phyloP scores from a whole-genome alignment of 2,329 filamentous ascomycete species.

The Monosporascus cannonballus region DNA sequence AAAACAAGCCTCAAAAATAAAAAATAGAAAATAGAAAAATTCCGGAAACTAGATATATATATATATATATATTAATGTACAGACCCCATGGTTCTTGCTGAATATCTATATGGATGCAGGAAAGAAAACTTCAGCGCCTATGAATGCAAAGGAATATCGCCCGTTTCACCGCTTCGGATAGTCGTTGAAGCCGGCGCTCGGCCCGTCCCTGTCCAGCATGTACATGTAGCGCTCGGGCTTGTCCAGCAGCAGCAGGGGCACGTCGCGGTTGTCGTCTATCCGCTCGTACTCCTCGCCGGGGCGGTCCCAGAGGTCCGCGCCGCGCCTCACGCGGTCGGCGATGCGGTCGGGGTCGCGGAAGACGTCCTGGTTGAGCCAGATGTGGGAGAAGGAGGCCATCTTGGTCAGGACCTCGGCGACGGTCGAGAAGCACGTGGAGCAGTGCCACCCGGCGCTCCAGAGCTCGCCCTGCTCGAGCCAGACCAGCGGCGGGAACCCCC shows the following conservation, averaged over 20 bases:
- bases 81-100: too few relatives aligned
- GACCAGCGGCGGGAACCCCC: slow-evolving; percentile 31
- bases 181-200: slow-evolving; percentile 41
- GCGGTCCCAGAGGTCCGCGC: slow-evolving; percentile 50
- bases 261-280: slow-evolving; percentile 44
- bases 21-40: too few relatives aligned
- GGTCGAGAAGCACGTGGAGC: slow-evolving; percentile 54
- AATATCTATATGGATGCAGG: too few relatives aligned
- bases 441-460: slow-evolving; percentile 53
- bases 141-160: too few relatives aligned
- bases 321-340: slow-evolving; percentile 42
- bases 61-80: too few relatives aligned
- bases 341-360: slow-evolving; percentile 44
- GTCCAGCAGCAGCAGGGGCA: slow-evolving; percentile 42
- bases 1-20: too few relatives aligned
- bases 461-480: slow-evolving; percentile 38
- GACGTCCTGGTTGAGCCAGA: slow-evolving; percentile 42
- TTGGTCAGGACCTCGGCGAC: slow-evolving; percentile 49
- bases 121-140: too few relatives aligned
- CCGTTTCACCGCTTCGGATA: slow-evolving; percentile 24
- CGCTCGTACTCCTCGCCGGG: slow-evolving; percentile 39
- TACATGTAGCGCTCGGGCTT: slow-evolving; percentile 36
- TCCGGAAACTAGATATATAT: too few relatives aligned
- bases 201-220: slow-evolving; percentile 39
- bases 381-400: slow-evolving; percentile 51